phyloP scores from a whole-genome alignment of 768 basidiomycete genomes.

The Sporobolomyces phaffii region DNA sequence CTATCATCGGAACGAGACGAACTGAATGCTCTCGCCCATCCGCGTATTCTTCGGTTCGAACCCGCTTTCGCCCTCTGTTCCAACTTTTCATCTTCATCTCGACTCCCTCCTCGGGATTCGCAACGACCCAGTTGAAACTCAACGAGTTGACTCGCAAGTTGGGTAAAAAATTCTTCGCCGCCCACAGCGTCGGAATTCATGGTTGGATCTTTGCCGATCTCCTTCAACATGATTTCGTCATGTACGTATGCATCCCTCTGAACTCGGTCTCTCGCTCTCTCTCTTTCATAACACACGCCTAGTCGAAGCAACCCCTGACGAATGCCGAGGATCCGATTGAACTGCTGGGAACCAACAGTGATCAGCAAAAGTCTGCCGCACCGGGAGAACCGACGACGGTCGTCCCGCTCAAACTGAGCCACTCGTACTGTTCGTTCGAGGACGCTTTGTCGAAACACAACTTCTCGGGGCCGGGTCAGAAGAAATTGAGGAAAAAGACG shows the following conservation, averaged over 20 bases:
- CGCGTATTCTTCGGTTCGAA: too few species aligned
- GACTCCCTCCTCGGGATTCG: background rate
- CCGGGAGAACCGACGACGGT: constrained; percentile 50
- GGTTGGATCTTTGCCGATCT: constrained; percentile 96
- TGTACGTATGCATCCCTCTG: constrained; percentile 55
- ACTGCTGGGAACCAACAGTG: too few species aligned
- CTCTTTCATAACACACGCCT: constrained; percentile 54
- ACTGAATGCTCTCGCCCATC: too few species aligned
- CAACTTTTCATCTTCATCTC: too few species aligned
- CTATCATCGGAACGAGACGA: background rate
- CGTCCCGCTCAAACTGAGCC: constrained; percentile 34
- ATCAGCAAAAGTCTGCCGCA: constrained; percentile 74
- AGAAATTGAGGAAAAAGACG: constrained; percentile 65
- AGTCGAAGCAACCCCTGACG: too few species aligned
- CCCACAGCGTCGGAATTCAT: constrained; percentile 78
- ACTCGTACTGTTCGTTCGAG: constrained; percentile 49
- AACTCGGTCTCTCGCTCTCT: constrained; percentile 14
- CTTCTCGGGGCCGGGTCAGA: constrained; percentile 53
- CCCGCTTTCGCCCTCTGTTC: background rate
- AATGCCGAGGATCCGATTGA: too few species aligned
- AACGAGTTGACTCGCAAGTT: constrained; percentile 72
- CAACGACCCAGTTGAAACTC: constrained; percentile 58
- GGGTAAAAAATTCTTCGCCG: constrained; percentile 79
- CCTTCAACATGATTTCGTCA: constrained; percentile 75
- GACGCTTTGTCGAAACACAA: constrained; percentile 55